Base-by-base conservation (phyloP, 2,329 filamentous ascomycete genomes). In the Onygenales sp. region DNA sequence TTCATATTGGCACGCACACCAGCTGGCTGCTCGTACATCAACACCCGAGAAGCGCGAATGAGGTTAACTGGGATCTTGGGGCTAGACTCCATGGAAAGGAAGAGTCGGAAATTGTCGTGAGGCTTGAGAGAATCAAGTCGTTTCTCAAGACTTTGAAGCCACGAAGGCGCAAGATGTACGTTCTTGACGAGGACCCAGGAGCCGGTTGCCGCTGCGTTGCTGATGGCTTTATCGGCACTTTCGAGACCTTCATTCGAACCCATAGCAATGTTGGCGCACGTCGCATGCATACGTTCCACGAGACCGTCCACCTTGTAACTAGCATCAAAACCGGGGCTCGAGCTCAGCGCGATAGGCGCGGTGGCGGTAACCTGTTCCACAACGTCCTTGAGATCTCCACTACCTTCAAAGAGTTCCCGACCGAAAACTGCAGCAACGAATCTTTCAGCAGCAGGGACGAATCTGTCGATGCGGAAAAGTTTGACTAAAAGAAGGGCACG, bases 151-250 rank as follows among this genome's bases (percentile, higher is more conserved):
- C 90, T 95, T 72, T 97, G 92, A 35, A 98, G 77, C 94, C 94
- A 98, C 10, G 89, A 89, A 1, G 93, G 90, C 33, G 92, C 90
- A 57, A 98, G 80, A 71, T 98, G 93, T 17, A 98, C 93, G 75
- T 98, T 98, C 82, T 98, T 98, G 79, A 98, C 85, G 57, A 98
- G 80, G 8, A 98, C 94, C 93, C 93, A 98, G 31, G 85, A 89
- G 60, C 93, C 93, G 13, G 85, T 87, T 54, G 94, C 89, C 5
- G 93, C 92, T 8, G 93, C 93, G 63, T 90, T 89, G 71, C 83
- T 87, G 65, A 98, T 90, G 33, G 94, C 93, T 72, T 95, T 95
- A 77, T 98, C 93, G 14, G 93, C 93, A 57, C 85, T 93, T 54
- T 91, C 84, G 14, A 94, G 78, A 67, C 90, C 89, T 76, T 98